Percentiles rank a stretch among this genome's conserved stretches.
Conservation (phyloP, 1,284 basidiomycete species). For the Cystobasidiaceae sp. region DNA sequence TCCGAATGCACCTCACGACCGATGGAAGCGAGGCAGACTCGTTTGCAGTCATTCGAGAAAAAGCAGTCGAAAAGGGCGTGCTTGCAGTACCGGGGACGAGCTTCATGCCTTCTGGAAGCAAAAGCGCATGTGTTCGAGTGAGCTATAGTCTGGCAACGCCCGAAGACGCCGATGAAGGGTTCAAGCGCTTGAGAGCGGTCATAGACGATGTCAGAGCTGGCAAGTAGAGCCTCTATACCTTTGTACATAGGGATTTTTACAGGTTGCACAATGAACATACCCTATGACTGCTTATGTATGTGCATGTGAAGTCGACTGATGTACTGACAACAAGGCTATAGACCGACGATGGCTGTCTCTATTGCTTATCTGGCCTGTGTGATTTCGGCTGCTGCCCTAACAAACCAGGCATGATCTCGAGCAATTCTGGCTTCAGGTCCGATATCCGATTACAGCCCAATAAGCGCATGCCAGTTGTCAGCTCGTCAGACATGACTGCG, state of each 20-base stretch:
- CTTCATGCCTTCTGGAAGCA: constrained; percentile 66
- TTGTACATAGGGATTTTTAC: too few species aligned
- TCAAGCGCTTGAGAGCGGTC: constrained; percentile 61
- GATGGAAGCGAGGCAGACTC: constrained; percentile 59
- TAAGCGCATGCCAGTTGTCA: constrained; percentile 11
- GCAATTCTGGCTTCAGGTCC: constrained; percentile 16
- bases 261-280: too few species aligned
- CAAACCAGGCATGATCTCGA: constrained; percentile 13
- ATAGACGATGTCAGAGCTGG: too few species aligned
- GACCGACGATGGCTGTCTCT: neutral
- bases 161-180: constrained; percentile 66
- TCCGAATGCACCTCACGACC: constrained; percentile 37
- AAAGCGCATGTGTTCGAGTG: constrained; percentile 68
- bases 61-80: constrained; percentile 73
- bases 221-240: too few species aligned
- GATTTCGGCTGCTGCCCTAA: constrained; percentile 10
- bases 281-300: too few species aligned
- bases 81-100: constrained; percentile 73
- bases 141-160: constrained; percentile 70
- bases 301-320: too few species aligned
- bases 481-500: constrained; percentile 26
- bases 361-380: constrained; percentile 14
- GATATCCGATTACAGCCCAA: constrained; percentile 9
- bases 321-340: too few species aligned
- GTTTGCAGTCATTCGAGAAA: constrained; percentile 64